Conservation (phyloP, 1,139 yeast species). For the Eremothecium gossypii region DNA sequence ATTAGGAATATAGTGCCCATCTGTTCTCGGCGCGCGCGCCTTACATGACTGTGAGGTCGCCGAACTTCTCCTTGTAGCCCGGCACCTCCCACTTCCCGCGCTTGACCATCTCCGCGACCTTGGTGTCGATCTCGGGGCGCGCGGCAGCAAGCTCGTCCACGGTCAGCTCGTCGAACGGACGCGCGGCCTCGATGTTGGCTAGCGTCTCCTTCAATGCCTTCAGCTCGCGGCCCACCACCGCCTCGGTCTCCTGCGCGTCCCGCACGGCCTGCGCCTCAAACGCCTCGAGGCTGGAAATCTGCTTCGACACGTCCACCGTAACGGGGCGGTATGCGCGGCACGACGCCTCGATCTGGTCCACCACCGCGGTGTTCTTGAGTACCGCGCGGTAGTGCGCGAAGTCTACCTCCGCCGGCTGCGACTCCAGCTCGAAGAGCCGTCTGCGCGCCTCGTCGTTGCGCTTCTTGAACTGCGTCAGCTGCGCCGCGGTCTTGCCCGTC, state of each 20-base stretch:
- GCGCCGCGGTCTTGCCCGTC: conserved; percentile 84
- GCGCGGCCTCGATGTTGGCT: conserved; percentile 88
- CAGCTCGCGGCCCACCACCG: conserved; percentile 78
- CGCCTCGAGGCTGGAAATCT: conserved; percentile 82
- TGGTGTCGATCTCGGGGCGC: conserved; percentile 94
- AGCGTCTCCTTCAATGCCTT: conserved; percentile 78
- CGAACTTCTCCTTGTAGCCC: conserved; percentile 96
- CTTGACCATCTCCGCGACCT: conserved; percentile 90
- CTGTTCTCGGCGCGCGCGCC: too few relatives aligned
- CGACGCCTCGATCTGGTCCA: conserved; percentile 73
- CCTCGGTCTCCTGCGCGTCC: conserved; percentile 91
- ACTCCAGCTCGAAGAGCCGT: conserved; percentile 56
- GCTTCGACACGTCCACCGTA: conserved; percentile 78
- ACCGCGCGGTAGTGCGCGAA: conserved; percentile 69
- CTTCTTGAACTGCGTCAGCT: conserved; percentile 89
- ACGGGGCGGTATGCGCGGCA: conserved; percentile 71
- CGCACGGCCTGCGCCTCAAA: conserved; percentile 93
- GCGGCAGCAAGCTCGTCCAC: conserved; percentile 92
- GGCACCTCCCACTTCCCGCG: conserved; percentile 98
- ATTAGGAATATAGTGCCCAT: too few relatives aligned
- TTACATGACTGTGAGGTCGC: conserved; percentile 82
- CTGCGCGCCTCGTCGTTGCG: conserved; percentile 97
- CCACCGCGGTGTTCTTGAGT: conserved; percentile 72
- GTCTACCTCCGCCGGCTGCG: conserved; percentile 71
- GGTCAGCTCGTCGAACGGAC: conserved; percentile 95